Evolutionary conservation across 2,329 filamentous ascomycete genomes (phyloP).

Genomic region (Lachnellula subtilissima): DNA sequence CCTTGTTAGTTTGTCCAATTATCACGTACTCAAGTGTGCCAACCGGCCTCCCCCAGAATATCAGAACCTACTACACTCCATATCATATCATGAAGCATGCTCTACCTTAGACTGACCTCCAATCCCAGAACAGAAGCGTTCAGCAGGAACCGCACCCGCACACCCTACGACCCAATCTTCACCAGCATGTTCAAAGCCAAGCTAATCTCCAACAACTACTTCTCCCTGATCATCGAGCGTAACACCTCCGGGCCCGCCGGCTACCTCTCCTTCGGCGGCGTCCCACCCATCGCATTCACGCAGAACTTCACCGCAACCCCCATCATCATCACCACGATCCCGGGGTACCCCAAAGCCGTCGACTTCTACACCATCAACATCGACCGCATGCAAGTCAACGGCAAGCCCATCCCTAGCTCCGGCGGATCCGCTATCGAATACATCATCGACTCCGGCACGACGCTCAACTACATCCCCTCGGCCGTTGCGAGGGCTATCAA

Average conservation of each 20-base stretch:
- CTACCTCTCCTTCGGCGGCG: conserved; percentile 44
- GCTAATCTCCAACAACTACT: conserved; percentile 38
- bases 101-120: not conserved
- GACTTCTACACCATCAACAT: conserved; percentile 24
- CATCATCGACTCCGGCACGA: conserved; percentile 40
- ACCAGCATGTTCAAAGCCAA: conserved; percentile 42
- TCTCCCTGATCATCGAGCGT: conserved; percentile 43
- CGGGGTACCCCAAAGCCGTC: conserved; percentile 3
- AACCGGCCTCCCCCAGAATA: not conserved
- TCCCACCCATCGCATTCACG: conserved; percentile 38
- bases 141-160: conserved; percentile 8
- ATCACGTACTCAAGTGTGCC: too few species aligned
- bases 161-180: conserved; percentile 44
- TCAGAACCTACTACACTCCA: not conserved
- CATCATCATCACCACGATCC: conserved; percentile 9
- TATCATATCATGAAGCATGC: not conserved
- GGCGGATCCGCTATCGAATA: conserved; percentile 12
- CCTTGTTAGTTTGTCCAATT: conserved; percentile 25
- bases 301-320: conserved; percentile 18
- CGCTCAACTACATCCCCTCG: conserved; percentile 37
- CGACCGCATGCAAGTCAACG: not conserved
- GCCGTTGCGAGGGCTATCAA: conserved; percentile 36
- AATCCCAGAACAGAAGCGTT: conserved; percentile 25
- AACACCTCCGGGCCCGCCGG: conserved; percentile 33
- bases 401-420: conserved; percentile 1